phyloP scores from a whole-genome alignment of 2,329 filamentous ascomycete genomes.

The Chaetomium sp. region DNA sequence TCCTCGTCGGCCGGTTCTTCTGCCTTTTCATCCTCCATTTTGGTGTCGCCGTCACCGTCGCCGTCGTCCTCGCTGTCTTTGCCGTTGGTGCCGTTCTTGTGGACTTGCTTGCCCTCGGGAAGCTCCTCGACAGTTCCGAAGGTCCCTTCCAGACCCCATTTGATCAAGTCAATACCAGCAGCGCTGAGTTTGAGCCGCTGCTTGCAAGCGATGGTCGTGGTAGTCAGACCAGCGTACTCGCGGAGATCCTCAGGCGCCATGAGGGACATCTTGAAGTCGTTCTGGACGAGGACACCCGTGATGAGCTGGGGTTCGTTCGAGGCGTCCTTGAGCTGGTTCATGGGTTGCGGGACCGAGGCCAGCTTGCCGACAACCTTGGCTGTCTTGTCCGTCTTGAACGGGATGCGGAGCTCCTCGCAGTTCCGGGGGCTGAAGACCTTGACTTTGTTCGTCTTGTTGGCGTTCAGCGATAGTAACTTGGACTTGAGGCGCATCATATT shows the following conservation, averaged over 20 bases:
- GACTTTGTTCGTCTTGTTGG: slow-evolving; percentile 69
- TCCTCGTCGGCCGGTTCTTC: slow-evolving; percentile 46
- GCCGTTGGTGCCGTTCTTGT: slow-evolving; percentile 26
- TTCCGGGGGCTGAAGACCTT: slow-evolving; percentile 94
- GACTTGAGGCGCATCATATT: slow-evolving; percentile 98
- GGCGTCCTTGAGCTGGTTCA: slow-evolving; percentile 29
- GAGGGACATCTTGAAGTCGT: slow-evolving; percentile 92
- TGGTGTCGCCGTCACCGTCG: slow-evolving; percentile 28
- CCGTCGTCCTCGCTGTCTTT: slow-evolving; percentile 16
- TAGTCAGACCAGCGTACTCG: slow-evolving; percentile 94
- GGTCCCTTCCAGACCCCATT: slow-evolving; percentile 89
- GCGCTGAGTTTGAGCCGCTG: slow-evolving; percentile 83
- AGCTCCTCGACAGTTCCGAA: slow-evolving; percentile 79
- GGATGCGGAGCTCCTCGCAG: slow-evolving; percentile 89
- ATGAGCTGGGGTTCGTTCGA: slow-evolving; percentile 50
- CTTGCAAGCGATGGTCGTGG: slow-evolving; percentile 87
- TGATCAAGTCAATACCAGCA: slow-evolving; percentile 83
- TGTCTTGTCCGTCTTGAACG: slow-evolving; percentile 90
- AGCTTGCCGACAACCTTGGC: slow-evolving; percentile 95
- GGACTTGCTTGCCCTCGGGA: slow-evolving; percentile 44
- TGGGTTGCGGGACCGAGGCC: slow-evolving; percentile 69
- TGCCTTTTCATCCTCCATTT: slow-evolving; percentile 27
- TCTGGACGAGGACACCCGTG: slow-evolving; percentile 88
- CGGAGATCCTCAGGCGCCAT: slow-evolving; percentile 96
- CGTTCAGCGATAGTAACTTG: slow-evolving; percentile 86